Percentiles rank a stretch among this genome's conserved stretches.
These are phyloP conservation scores for Ogataea nitratoaversa DNA, from an alignment of 805 yeast species.

Conservation along the genomic window DNA sequence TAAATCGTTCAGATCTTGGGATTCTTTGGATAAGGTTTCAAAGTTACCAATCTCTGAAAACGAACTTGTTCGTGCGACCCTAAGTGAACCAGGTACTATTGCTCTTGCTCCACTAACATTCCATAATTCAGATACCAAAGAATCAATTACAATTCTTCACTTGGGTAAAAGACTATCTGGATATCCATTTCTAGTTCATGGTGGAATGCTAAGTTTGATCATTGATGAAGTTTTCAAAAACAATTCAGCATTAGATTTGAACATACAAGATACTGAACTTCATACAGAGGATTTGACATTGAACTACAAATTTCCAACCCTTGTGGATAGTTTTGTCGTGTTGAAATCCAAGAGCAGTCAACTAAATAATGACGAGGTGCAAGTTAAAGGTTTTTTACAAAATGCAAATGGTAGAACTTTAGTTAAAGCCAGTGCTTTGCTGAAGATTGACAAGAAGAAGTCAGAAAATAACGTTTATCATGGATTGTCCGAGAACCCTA, in stretches of 20 bases:
- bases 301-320: slow-evolving; percentile 65
- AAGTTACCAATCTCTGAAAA: slow-evolving; percentile 28
- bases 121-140: slow-evolving; percentile 49
- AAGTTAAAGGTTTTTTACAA: slow-evolving; percentile 50
- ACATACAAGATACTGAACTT: slow-evolving; percentile 31
- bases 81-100: slow-evolving; percentile 75
- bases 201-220: slow-evolving; percentile 80
- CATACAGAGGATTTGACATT: slow-evolving; percentile 46
- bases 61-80: slow-evolving; percentile 39
- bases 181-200: slow-evolving; percentile 83
- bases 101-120: slow-evolving; percentile 70
- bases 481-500: slow-evolving; percentile 3
- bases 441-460: slow-evolving; percentile 19
- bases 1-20: slow-evolving; percentile 37
- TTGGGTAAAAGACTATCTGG: slow-evolving; percentile 79
- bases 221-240: slow-evolving; percentile 68
- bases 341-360: slow-evolving; percentile 45
- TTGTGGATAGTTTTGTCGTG: slow-evolving; percentile 73
- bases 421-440: slow-evolving; percentile 53
- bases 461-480: slow-evolving; percentile 3
- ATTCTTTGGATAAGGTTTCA: slow-evolving; percentile 41
- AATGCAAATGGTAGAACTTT: slow-evolving; percentile 48
- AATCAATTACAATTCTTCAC: slow-evolving; percentile 66
- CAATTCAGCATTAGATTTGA: slow-evolving; percentile 19
- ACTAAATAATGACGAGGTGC: slow-evolving; percentile 31